phyloP scores from a whole-genome alignment of 129 eudicot genomes.

The Saposhnikovia divaricata region DNA sequence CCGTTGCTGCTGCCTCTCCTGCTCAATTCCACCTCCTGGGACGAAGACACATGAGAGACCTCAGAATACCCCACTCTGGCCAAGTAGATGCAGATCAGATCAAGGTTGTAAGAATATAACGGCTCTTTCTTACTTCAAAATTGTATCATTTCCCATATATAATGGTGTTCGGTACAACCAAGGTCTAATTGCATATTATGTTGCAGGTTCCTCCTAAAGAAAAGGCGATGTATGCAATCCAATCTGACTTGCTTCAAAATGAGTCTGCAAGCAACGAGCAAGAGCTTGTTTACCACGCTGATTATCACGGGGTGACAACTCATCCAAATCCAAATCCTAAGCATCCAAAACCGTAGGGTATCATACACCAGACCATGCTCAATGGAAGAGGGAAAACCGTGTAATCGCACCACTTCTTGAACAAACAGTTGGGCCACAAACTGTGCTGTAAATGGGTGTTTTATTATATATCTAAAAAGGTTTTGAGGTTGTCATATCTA shows the following conservation, averaged over 20 bases:
- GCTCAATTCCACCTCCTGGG: neutral
- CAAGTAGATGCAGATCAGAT: neutral
- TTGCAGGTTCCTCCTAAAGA: slow-evolving; percentile 8
- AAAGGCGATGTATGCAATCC: neutral
- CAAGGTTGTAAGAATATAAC: neutral
- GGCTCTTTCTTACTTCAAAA: neutral
- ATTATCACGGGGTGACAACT: slow-evolving; percentile 22
- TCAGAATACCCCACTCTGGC: neutral
- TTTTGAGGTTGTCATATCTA: too few species aligned
- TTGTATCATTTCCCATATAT: neutral
- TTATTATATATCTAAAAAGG: too few species aligned
- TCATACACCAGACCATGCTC: neutral
- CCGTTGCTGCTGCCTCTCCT: neutral
- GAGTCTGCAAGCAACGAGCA: slow-evolving; percentile 1
- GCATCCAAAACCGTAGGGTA: slow-evolving; percentile 42
- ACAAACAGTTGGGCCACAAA: too few species aligned
- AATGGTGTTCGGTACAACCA: neutral
- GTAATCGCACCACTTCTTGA: too few species aligned
- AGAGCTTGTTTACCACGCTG: slow-evolving; percentile 20
- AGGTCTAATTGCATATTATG: slow-evolving; percentile 7
- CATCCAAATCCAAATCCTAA: slow-evolving; percentile 40
- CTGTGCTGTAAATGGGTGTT: too few species aligned
- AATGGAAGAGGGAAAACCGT: too few species aligned
- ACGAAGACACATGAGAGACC: neutral
- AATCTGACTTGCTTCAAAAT: neutral